Conservation (phyloP, 306 rosid species). For the Echinosophora koreensis region DNA sequence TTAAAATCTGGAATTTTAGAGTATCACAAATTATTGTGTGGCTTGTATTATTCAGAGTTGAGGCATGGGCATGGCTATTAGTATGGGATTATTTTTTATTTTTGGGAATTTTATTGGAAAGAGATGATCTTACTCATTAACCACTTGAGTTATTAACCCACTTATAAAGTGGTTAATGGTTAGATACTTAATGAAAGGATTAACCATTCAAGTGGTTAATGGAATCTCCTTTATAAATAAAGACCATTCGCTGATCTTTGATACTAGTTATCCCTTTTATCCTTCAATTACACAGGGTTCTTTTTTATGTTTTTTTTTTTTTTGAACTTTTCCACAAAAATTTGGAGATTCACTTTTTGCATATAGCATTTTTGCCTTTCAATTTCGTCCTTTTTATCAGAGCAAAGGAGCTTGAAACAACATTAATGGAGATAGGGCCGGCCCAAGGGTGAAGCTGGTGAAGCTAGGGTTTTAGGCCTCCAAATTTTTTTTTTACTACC, state of each 20-base stretch:
- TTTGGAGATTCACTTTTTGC: conserved; percentile 7
- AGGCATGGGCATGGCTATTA: conserved; percentile 2
- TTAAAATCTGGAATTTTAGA: conserved; percentile 28
- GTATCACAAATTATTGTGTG: not conserved
- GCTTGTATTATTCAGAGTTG: conserved; percentile 11
- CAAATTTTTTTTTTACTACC: no score
- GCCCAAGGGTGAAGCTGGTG: no score
- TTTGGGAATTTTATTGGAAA: conserved; percentile 14
- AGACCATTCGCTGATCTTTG: conserved; percentile 16
- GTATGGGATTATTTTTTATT: conserved; percentile 4
- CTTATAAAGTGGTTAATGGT: conserved; percentile 12
- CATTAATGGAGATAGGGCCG: conserved; percentile 98
- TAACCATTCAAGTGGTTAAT: not conserved
- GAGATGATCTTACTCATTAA: conserved; percentile 8
- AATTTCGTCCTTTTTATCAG: conserved; percentile 56
- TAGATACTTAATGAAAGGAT: conserved; percentile 5
- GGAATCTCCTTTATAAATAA: conserved; percentile 25
- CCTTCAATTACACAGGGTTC: not conserved
- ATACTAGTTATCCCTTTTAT: not conserved
- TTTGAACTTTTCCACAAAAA: not conserved
- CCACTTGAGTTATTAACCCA: conserved; percentile 28
- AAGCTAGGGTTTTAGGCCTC: no score
- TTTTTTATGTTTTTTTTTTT: not conserved
- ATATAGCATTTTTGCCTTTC: conserved; percentile 37
- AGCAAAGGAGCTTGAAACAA: conserved; percentile 98